phyloP scores from a whole-genome alignment of 176 grass and related monocot genomes.

The Phoenix dactylifera region DNA sequence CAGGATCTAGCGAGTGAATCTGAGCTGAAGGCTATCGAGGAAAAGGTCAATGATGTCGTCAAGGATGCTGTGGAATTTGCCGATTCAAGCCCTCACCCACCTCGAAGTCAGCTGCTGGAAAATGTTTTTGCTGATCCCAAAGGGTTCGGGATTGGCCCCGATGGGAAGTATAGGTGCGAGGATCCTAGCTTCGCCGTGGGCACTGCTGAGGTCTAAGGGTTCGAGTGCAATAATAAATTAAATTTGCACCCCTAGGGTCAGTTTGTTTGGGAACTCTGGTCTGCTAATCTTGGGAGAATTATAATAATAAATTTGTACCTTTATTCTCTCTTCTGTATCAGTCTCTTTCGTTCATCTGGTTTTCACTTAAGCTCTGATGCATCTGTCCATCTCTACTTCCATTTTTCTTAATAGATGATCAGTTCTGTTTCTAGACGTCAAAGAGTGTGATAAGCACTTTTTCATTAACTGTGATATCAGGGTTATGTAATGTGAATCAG shows the following conservation, averaged over 20 bases:
- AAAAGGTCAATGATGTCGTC: conserved; percentile 64
- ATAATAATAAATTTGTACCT: too few species aligned
- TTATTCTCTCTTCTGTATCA: too few species aligned
- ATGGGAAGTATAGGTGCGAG: conserved; percentile 85
- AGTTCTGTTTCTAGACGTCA: too few species aligned
- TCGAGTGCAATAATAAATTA: not conserved
- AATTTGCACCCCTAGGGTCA: not conserved
- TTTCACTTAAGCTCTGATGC: too few species aligned
- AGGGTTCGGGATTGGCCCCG: conserved; percentile 82
- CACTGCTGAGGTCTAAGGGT: conserved; percentile 64
- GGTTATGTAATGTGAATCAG: too few species aligned
- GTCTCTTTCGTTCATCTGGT: too few species aligned
- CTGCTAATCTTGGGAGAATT: too few species aligned
- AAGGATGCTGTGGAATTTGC: conserved; percentile 92
- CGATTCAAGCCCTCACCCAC: conserved; percentile 65
- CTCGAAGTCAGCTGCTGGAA: conserved; percentile 73
- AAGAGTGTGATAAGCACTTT: too few species aligned
- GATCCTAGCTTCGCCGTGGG: conserved; percentile 82
- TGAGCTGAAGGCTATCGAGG: conserved; percentile 70
- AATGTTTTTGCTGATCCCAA: conserved; percentile 86
- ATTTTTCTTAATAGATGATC: too few species aligned
- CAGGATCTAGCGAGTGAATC: conserved; percentile 56
- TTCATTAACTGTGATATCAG: too few species aligned
- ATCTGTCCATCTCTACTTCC: too few species aligned
- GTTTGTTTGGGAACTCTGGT: not conserved